Conservation (phyloP, 2,329 filamentous ascomycete genomes). For the Tolypocladium album region DNA sequence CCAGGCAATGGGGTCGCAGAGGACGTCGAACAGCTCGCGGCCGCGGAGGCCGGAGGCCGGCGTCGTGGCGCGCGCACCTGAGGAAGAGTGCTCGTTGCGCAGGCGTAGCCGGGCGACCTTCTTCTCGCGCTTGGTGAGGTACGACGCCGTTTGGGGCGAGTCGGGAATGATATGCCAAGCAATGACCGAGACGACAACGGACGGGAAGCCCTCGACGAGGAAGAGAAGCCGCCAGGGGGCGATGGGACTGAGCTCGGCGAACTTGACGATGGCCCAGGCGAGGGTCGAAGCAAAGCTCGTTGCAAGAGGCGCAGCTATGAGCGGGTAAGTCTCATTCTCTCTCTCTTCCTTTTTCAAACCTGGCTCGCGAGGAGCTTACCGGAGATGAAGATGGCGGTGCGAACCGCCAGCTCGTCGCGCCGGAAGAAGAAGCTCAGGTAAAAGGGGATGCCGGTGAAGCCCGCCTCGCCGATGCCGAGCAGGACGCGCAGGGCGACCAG, state of each 20-base stretch:
- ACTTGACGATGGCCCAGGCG: slow-evolving; percentile 65
- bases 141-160: slow-evolving; percentile 54
- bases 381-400: slow-evolving; percentile 79
- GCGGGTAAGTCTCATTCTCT: not conserved
- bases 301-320: slow-evolving; percentile 60
- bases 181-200: slow-evolving; percentile 60
- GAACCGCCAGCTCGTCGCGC: slow-evolving; percentile 65
- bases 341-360: not conserved
- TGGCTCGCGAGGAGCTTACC: slow-evolving; percentile 23
- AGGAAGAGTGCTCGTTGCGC: slow-evolving; percentile 26
- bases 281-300: slow-evolving; percentile 69
- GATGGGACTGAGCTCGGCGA: slow-evolving; percentile 55
- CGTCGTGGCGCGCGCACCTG: not conserved
- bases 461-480: slow-evolving; percentile 54
- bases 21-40: slow-evolving; percentile 41
- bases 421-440: slow-evolving; percentile 57
- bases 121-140: slow-evolving; percentile 51
- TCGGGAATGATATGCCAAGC: slow-evolving; percentile 72
- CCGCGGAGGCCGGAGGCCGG: slow-evolving; percentile 33
- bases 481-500: slow-evolving; percentile 44
- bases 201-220: slow-evolving; percentile 76
- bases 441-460: slow-evolving; percentile 52
- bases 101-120: slow-evolving; percentile 63
- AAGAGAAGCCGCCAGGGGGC: slow-evolving; percentile 82
- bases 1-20: slow-evolving; percentile 36